Conservation (phyloP, 352 stramenopile species). For the Plasmopara muralis region DNA sequence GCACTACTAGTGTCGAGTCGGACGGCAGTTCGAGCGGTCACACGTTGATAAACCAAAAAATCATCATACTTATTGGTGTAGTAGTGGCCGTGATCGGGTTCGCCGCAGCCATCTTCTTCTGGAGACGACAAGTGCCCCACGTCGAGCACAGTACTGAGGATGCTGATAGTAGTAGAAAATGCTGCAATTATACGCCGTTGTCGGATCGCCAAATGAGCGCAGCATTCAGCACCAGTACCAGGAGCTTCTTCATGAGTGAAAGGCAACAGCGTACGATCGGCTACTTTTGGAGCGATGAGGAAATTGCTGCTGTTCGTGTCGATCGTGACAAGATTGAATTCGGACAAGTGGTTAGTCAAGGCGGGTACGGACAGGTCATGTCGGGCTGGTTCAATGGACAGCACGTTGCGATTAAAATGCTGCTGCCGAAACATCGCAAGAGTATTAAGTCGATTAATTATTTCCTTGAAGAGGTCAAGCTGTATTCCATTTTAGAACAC, state of each 20-base stretch:
- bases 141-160: constrained; percentile 1
- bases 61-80: constrained; percentile 10
- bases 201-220: constrained; percentile 13
- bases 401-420: constrained; percentile 27
- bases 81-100: constrained; percentile 15
- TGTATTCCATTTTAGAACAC: constrained; percentile 21
- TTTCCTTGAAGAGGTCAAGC: constrained; percentile 25
- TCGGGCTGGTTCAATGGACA: constrained; percentile 21
- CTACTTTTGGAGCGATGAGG: constrained; percentile 28
- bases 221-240: constrained; percentile 9
- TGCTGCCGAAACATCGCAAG: constrained; percentile 24
- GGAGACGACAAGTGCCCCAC: constrained; percentile 9
- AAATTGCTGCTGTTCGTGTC: constrained; percentile 19
- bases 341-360: constrained; percentile 16
- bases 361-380: constrained; percentile 18
- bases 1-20: not conserved
- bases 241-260: constrained; percentile 14
- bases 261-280: constrained; percentile 21
- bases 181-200: constrained; percentile 7
- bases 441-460: constrained; percentile 14
- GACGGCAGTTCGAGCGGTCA: not conserved
- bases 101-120: constrained; percentile 17
- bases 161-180: constrained; percentile 1
- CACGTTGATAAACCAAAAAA: not conserved
- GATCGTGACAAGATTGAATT: constrained; percentile 23